Percentiles rank a stretch among this genome's conserved stretches.
phyloP scores from a whole-genome alignment of 306 rosid genomes.

The Leucaena leucocephala region DNA sequence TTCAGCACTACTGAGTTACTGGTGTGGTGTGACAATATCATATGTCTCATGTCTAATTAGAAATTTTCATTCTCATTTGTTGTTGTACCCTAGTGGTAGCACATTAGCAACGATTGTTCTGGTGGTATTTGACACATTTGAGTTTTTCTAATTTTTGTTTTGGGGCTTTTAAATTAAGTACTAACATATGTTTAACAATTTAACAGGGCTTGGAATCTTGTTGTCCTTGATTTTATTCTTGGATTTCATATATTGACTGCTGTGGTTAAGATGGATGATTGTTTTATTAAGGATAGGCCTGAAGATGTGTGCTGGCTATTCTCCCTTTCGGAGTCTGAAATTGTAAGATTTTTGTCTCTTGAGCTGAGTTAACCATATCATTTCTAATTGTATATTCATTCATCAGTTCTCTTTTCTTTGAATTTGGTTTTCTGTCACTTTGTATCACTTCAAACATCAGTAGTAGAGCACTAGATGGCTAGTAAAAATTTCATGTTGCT shows the following conservation, averaged over 20 bases:
- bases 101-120: not conserved
- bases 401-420: not conserved
- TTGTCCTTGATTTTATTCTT: not conserved
- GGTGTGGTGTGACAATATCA: no score
- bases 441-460: not conserved
- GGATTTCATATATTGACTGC: not conserved
- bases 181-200: not conserved
- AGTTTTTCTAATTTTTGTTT: not conserved
- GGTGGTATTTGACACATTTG: not conserved
- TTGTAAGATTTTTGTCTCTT: conserved; percentile 51
- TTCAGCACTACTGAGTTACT: no score
- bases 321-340: conserved; percentile 72
- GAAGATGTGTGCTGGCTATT: conserved; percentile 77
- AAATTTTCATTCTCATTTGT: no score
- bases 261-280: conserved; percentile 20
- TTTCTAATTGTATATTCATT: conserved; percentile 2
- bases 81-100: no score
- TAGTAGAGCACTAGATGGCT: not conserved
- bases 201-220: not conserved
- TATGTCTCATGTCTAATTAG: no score
- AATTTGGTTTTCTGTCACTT: not conserved
- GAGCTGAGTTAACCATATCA: not conserved
- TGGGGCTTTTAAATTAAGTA: not conserved
- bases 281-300: conserved; percentile 30
- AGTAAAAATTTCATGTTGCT: not conserved